Evolutionary conservation across 768 basidiomycete genomes (phyloP).

Genomic region (Chalciporus sphaerocephalus): DNA sequence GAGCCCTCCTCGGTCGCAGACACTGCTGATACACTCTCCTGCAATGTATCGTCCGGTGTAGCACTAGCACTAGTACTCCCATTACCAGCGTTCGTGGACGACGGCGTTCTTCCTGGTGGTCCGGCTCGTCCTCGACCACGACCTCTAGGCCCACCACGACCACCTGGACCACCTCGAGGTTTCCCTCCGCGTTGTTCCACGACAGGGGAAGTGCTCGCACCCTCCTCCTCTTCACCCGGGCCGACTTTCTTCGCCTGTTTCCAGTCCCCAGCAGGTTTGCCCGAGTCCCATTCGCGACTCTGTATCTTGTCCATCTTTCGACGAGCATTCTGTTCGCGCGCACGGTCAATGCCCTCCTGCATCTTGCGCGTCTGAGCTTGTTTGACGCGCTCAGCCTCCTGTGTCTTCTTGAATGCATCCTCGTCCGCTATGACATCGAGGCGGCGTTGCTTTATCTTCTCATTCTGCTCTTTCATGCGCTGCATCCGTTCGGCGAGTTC

Average conservation of each 20-base stretch:
- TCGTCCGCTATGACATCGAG: constrained; percentile 77
- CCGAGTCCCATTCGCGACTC: constrained; percentile 82
- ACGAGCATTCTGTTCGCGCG: constrained; percentile 74
- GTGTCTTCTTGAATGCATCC: constrained; percentile 68
- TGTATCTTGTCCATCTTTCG: constrained; percentile 79
- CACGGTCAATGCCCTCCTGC: constrained; percentile 63
- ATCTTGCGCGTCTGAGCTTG: constrained; percentile 56
- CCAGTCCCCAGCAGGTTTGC: constrained; percentile 41
- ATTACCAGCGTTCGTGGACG: not conserved
- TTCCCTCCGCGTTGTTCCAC: constrained; percentile 21
- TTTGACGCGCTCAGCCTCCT: constrained; percentile 59
- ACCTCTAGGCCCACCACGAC: constrained; percentile 31
- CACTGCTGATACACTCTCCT: not conserved
- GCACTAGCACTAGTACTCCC: no score
- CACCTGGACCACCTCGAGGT: constrained; percentile 31
- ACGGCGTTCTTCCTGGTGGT: constrained; percentile 2
- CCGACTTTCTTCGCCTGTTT: constrained; percentile 11
- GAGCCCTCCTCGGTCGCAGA: not conserved
- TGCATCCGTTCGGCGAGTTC: constrained; percentile 66
- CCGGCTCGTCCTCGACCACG: constrained; percentile 36
- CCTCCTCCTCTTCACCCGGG: constrained; percentile 3
- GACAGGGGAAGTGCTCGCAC: constrained; percentile 1
- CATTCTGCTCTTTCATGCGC: constrained; percentile 67
- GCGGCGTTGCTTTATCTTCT: constrained; percentile 69
- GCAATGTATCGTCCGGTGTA: not conserved